phyloP scores from a whole-genome alignment of 2,329 filamentous ascomycete species.

The Huntiella omanensis region DNA sequence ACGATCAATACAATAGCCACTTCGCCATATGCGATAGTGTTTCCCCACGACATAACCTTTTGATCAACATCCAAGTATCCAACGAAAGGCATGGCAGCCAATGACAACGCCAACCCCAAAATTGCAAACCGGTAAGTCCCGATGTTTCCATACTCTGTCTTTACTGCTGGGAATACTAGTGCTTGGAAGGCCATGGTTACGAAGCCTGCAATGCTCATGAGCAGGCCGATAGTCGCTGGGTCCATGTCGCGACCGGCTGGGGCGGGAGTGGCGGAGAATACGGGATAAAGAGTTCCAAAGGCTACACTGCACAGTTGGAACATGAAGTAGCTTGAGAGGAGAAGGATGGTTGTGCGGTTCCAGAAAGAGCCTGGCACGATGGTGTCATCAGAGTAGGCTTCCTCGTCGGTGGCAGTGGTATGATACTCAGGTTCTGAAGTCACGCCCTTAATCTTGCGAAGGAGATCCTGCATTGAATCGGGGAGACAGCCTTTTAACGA shows the following conservation, averaged over 20 bases:
- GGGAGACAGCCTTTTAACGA: slow-evolving; percentile 1
- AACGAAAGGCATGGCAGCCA: slow-evolving; percentile 77
- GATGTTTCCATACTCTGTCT: slow-evolving; percentile 66
- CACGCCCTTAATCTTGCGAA: not conserved
- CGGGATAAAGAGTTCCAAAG: slow-evolving; percentile 87
- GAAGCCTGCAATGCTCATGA: slow-evolving; percentile 64
- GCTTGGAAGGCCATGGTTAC: slow-evolving; percentile 84
- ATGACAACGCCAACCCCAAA: slow-evolving; percentile 62
- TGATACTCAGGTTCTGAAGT: not conserved
- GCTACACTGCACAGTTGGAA: slow-evolving; percentile 90
- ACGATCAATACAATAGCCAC: slow-evolving; percentile 64
- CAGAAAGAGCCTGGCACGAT: not conserved
- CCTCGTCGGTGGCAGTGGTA: not conserved
- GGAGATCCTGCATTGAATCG: not conserved
- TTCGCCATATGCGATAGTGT: slow-evolving; percentile 58
- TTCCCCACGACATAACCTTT: slow-evolving; percentile 15
- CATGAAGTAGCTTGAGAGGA: slow-evolving; percentile 73
- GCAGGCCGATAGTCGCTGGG: slow-evolving; percentile 67
- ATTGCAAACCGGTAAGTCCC: slow-evolving; percentile 65
- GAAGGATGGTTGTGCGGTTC: slow-evolving; percentile 49
- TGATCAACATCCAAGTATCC: slow-evolving; percentile 44
- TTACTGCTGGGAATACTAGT: slow-evolving; percentile 61
- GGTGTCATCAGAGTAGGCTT: not conserved
- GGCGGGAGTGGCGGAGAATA: slow-evolving; percentile 59
- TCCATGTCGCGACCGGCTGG: slow-evolving; percentile 61